Conservation (phyloP, 352 stramenopile genomes). For the Phytopythium mirpurense region DNA sequence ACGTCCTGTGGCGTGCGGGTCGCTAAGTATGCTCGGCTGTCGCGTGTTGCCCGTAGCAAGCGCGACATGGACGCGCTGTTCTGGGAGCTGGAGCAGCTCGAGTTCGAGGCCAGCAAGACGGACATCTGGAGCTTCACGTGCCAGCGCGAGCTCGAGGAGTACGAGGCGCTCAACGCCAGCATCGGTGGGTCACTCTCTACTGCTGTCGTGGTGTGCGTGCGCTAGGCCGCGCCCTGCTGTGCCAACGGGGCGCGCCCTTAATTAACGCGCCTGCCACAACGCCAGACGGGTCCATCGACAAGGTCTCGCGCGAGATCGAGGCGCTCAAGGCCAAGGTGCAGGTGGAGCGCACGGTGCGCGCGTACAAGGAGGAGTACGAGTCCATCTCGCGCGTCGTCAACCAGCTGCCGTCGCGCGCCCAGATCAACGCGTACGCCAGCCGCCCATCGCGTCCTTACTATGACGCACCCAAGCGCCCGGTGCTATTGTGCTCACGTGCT, state of each 20-base stretch:
- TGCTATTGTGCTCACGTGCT: background rate
- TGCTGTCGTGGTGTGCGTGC: too few species aligned
- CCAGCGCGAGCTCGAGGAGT: slow-evolving; percentile 75
- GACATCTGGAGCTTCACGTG: slow-evolving; percentile 80
- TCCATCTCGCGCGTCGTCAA: slow-evolving; percentile 81
- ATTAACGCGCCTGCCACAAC: background rate
- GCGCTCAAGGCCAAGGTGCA: slow-evolving; percentile 71
- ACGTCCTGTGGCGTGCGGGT: too few species aligned
- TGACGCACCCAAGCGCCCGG: too few species aligned
- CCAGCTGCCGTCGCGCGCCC: slow-evolving; percentile 57
- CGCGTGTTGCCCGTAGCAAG: slow-evolving; percentile 24
- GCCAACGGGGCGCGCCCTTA: too few species aligned
- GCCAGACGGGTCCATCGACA: slow-evolving; percentile 55
- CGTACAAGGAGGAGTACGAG: slow-evolving; percentile 89
- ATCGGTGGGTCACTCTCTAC: slow-evolving; percentile 53
- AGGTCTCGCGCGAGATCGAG: slow-evolving; percentile 68
- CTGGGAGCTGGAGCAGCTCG: slow-evolving; percentile 82
- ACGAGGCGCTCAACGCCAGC: slow-evolving; percentile 68
- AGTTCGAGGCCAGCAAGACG: slow-evolving; percentile 82
- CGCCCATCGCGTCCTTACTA: too few species aligned
- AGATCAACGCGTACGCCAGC: slow-evolving; percentile 40
- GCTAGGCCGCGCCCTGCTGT: too few species aligned
- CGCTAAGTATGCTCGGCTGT: too few species aligned
- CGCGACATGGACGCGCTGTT: slow-evolving; percentile 70
- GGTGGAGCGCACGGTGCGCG: slow-evolving; percentile 65